Evolutionary conservation across 768 basidiomycete genomes (phyloP).

Genomic region (Suillus plorans): DNA sequence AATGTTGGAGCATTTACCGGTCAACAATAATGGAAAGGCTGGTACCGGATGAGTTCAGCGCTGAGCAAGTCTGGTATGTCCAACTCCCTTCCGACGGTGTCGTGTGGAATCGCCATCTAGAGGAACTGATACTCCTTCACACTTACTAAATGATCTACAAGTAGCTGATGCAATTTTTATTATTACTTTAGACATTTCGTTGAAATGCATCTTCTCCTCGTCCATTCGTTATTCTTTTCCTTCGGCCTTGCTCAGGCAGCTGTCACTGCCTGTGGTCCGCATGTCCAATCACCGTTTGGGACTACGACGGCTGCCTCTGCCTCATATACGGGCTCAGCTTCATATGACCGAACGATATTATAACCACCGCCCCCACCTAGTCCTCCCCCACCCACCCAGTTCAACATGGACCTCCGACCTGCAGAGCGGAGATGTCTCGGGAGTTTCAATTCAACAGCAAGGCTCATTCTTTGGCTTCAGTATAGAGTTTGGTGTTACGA

Average conservation of each 20-base stretch:
- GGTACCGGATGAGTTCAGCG: slow-evolving; percentile 63
- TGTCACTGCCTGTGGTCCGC: slow-evolving; percentile 22
- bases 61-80: slow-evolving; percentile 75
- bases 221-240: slow-evolving; percentile 22
- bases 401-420: no score
- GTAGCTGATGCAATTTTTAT: background rate
- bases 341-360: no score
- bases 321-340: no score
- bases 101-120: slow-evolving; percentile 2
- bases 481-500: no score
- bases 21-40: slow-evolving; percentile 60
- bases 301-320: slow-evolving; percentile 34
- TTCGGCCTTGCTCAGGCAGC: slow-evolving; percentile 14
- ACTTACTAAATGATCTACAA: background rate
- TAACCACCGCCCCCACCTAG: no score
- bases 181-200: background rate
- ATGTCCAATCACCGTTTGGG: slow-evolving; percentile 23
- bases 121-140: slow-evolving; percentile 13
- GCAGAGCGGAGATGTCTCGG: no score
- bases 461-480: no score
- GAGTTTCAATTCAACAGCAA: no score
- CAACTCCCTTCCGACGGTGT: background rate
- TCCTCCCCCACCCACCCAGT: no score
- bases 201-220: slow-evolving; percentile 22
- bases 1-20: slow-evolving; percentile 59